Percentiles rank a stretch among this genome's conserved stretches.
phyloP scores from a whole-genome alignment of 192 early-diverging fungal genomes.

The Coemansia sp. region DNA sequence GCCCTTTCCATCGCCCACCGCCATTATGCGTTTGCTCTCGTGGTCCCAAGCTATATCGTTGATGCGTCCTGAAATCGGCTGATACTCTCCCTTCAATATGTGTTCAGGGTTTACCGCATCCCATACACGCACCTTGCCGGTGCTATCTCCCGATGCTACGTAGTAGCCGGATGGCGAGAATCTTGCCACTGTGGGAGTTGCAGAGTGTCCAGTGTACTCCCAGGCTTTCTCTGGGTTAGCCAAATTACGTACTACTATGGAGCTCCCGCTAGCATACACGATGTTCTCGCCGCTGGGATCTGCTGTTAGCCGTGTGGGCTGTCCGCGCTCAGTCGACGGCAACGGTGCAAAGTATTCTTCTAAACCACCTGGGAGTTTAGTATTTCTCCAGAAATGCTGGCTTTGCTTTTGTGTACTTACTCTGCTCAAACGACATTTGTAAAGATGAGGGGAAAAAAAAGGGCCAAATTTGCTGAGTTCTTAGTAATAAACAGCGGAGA shows the following conservation, averaged over 20 bases:
- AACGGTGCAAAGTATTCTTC: constrained; percentile 62
- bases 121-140: constrained; percentile 92
- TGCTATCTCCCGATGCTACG: constrained; percentile 89
- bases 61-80: constrained; percentile 71
- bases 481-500: not conserved
- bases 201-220: constrained; percentile 82
- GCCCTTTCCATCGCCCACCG: constrained; percentile 92
- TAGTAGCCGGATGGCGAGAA: constrained; percentile 93
- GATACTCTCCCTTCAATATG: constrained; percentile 80
- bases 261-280: constrained; percentile 86
- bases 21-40: constrained; percentile 95
- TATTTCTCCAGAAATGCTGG: too few species aligned
- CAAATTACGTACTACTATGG: constrained; percentile 82
- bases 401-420: constrained; percentile 19
- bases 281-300: constrained; percentile 82
- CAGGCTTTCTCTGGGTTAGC: constrained; percentile 33
- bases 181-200: constrained; percentile 76
- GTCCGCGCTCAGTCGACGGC: constrained; percentile 77
- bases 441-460: not conserved
- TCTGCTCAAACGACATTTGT: constrained; percentile 39
- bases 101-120: constrained; percentile 78
- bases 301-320: constrained; percentile 72
- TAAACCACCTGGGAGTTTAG: not conserved
- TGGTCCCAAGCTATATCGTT: constrained; percentile 92
- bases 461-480: not conserved